These are phyloP conservation scores for Penicillium fuscoglaucum DNA, from an alignment of 2,329 filamentous ascomycete species.

Conservation along the genomic window DNA sequence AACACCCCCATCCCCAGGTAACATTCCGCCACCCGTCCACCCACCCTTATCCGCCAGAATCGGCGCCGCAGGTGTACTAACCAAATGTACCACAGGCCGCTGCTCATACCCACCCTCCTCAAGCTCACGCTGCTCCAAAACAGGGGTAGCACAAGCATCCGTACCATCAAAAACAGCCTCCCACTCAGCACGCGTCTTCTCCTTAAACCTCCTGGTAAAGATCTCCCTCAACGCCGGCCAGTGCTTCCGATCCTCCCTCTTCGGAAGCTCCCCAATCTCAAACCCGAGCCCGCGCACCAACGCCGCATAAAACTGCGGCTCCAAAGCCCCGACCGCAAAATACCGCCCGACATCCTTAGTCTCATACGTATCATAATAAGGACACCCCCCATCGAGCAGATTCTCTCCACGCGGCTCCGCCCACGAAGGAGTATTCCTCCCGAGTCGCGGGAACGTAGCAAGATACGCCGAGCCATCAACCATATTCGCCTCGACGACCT, in stretches of 20 bases:
- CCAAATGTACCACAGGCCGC: conserved; percentile 53
- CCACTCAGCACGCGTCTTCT: conserved; percentile 75
- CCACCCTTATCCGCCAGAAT: conserved; percentile 63
- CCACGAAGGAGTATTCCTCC: conserved; percentile 64
- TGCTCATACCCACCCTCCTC: conserved; percentile 56
- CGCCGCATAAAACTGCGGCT: conserved; percentile 77
- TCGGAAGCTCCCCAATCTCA: conserved; percentile 44
- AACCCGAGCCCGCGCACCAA: conserved; percentile 69
- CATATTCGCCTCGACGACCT: conserved; percentile 96
- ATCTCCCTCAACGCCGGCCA: conserved; percentile 68
- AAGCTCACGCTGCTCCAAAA: conserved; percentile 73
- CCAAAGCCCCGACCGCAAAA: conserved; percentile 86
- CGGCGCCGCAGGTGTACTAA: conserved; percentile 66
- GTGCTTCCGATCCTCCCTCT: conserved; percentile 58
- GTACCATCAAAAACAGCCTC: conserved; percentile 83
- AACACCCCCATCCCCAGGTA: conserved; percentile 71
- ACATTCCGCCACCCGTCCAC: conserved; percentile 62
- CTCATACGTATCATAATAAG: conserved; percentile 87
- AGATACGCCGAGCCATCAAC: conserved; percentile 84
- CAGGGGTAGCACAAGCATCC: conserved; percentile 90
- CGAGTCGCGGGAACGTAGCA: conserved; percentile 72
- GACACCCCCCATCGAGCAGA: conserved; percentile 77
- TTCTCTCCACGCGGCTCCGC: conserved; percentile 68
- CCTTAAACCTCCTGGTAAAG: conserved; percentile 65
- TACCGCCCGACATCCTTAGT: conserved; percentile 71